Evolutionary conservation across 2,329 filamentous ascomycete species (phyloP), one percentile per base, ranked within the genome.

Genomic region (Diaporthe sp.): DNA sequence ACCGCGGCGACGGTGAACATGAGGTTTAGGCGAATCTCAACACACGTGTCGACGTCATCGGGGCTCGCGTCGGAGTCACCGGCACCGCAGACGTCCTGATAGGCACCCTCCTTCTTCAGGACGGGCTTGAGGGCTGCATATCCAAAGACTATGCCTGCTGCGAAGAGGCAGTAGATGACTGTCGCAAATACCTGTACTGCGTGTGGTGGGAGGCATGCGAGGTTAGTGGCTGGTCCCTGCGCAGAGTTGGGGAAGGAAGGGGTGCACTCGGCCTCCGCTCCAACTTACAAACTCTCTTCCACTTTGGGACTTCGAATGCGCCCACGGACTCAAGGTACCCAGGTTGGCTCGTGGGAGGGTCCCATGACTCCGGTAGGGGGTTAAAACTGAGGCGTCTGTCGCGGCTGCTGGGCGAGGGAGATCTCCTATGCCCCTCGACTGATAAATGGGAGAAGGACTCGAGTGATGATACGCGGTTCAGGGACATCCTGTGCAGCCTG

Each of bases 1-100:
- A 98, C 95, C 20, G 95, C 95, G 17, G 95, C 95, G 55, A 95
- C 90, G 8, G 95, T 97, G 87, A 98, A 98, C 94, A 98, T 98
- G 79, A 98, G 87, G 83, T 98, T 98, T 74, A 98, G 89, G 76
- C 88, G 88, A 72, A 92, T 90, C 80, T 91, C 90, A 75, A 87
- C 85, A 81, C 84, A 90, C n/a, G 83, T 85, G 39, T 87, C 80
- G 22, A 80, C 80, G n/a, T 81, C 78, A 2, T 80, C 75, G 7
- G 74, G 71, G 9, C 74, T 71, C 9, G 79, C 77, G 22, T 75
- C 58, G 12, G 79, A 75, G 25, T 78, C 80, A 39, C 77, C 80
- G 51, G 81, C 81, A 57, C 82, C 77, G 81, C 94, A 97, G 47
- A 88, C 84, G 68, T 94, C 88, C 55, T 87, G 87, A 82, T 95